Conservation (phyloP, 106 monocot genomes). For the Narthecium ossifragum region DNA sequence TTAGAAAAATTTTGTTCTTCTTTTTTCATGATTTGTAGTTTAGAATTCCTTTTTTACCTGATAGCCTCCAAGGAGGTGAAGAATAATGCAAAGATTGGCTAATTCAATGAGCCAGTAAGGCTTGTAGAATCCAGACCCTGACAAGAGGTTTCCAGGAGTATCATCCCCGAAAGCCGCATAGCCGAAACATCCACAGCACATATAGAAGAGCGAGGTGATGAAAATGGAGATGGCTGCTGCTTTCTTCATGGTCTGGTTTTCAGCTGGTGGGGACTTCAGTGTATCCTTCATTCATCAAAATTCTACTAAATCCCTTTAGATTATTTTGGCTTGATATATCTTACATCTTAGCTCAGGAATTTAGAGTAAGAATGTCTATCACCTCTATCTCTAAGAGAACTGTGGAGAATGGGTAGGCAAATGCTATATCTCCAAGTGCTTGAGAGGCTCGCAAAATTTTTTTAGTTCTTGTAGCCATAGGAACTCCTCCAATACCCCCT, state of each 20-base stretch:
- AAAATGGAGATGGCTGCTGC: slow-evolving; percentile 52
- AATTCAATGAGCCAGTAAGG: slow-evolving; percentile 88
- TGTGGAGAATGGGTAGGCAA: slow-evolving; percentile 67
- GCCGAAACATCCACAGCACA: slow-evolving; percentile 87
- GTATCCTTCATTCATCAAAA: slow-evolving; percentile 66
- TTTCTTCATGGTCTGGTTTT: slow-evolving; percentile 83
- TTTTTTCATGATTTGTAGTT: neutral
- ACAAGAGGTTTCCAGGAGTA: slow-evolving; percentile 88
- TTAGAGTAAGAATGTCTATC: no score
- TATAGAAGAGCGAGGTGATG: slow-evolving; percentile 86
- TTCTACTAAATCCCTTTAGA: no score
- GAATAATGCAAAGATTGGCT: slow-evolving; percentile 74
- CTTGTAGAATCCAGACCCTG: slow-evolving; percentile 88
- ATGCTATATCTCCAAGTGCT: slow-evolving; percentile 84
- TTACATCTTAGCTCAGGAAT: neutral
- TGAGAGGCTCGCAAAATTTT: slow-evolving; percentile 76
- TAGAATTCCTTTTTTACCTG: slow-evolving; percentile 52
- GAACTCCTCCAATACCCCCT: slow-evolving; percentile 52
- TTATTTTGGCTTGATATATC: no score
- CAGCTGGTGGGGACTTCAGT: slow-evolving; percentile 73
- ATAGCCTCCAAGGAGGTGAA: slow-evolving; percentile 84
- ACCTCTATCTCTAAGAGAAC: slow-evolving; percentile 87
- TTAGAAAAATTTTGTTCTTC: no score
- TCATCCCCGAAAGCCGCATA: slow-evolving; percentile 83
- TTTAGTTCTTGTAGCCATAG: slow-evolving; percentile 32